Evolutionary conservation across 2,329 filamentous ascomycete genomes (phyloP), one percentile per base, ranked within the genome.

Genomic region (Verticillium albo-atrum): DNA sequence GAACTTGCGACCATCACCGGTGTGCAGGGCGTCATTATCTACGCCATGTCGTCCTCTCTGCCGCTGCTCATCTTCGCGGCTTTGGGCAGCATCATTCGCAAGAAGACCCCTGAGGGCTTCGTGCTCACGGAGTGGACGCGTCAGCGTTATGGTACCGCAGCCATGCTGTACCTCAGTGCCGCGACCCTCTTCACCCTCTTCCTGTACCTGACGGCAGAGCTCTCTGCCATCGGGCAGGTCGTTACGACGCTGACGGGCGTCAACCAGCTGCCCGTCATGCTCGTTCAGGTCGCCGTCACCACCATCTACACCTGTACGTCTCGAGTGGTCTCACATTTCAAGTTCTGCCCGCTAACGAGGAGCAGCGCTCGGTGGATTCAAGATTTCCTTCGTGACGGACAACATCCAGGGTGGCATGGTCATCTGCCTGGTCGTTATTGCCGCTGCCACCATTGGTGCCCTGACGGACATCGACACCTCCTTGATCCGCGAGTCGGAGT

Each of bases 121-220:
- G 90, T 95, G 56, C 75, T 95, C 63, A 95, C 91, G 0, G 90
- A 94, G 71, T 95, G 91, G 91, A 89, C 89, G 23, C 82, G 89
- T 60, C 88, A 92, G 75, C 83, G 91, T 62, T 95, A 92, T 74
- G 91, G 91, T 20, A 70, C 82, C 3, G 70, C 87, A 34, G 81
- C 89, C 6, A 88, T 88, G 57, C 75, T 93, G 37, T 94, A 90
- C 70, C 79, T 95, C 63, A 92, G 89, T 71, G 82, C 89, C 67
- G 80, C 93, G 77, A 92, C 90, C 52, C 79, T 94, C 55, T 86
- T 92, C 55, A 94, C 91, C 1, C 82, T 95, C 67, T 95, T 94
- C 72, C 73, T 95, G 56, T 95, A 94, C 79, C 94, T 95, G 90
- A 87, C 94, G 27, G 86, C 90, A 23, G 91, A 95, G 77, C 81